A percentile compares a stretch with the other conserved stretches of the same genome.
Conservation (phyloP, 345 rosid genomes). For the Combretum micranthum region DNA sequence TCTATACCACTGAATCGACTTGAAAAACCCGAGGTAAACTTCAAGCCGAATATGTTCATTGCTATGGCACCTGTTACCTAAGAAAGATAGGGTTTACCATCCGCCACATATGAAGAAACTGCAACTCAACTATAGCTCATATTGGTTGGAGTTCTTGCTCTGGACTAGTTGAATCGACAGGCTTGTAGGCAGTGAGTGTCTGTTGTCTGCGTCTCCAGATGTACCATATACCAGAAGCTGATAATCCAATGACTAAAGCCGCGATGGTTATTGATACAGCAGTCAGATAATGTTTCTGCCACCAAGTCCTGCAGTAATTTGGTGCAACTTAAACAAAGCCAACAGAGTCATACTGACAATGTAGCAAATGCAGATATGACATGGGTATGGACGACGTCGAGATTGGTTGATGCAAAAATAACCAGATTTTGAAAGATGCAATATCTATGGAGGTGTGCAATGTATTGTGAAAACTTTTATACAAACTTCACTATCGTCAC, state of each 20-base stretch:
- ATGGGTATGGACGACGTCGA: no score
- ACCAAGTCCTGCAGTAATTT: constrained; percentile 49
- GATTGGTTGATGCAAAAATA: no score
- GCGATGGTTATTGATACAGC: constrained; percentile 16
- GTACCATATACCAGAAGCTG: constrained; percentile 37
- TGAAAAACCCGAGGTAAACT: no score
- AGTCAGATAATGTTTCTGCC: constrained; percentile 30
- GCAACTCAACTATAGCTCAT: constrained; percentile 7
- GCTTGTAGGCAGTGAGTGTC: constrained; percentile 39
- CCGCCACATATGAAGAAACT: neutral
- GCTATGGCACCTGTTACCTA: neutral
- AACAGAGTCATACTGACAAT: neutral
- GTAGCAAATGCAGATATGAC: no score
- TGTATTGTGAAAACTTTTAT: no score
- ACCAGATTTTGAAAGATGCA: no score
- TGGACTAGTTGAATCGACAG: constrained; percentile 34
- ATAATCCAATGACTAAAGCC: constrained; percentile 18
- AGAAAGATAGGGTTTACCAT: neutral
- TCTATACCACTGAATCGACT: no score
- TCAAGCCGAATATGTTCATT: neutral
- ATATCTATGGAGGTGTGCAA: no score
- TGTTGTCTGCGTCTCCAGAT: constrained; percentile 38
- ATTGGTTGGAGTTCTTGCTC: constrained; percentile 67
- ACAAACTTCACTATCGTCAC: no score
- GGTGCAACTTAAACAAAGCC: neutral